These are phyloP conservation scores for Parmelia sp. DNA, from an alignment of 495 filamentous ascomycete species.

Conservation along the genomic window DNA sequence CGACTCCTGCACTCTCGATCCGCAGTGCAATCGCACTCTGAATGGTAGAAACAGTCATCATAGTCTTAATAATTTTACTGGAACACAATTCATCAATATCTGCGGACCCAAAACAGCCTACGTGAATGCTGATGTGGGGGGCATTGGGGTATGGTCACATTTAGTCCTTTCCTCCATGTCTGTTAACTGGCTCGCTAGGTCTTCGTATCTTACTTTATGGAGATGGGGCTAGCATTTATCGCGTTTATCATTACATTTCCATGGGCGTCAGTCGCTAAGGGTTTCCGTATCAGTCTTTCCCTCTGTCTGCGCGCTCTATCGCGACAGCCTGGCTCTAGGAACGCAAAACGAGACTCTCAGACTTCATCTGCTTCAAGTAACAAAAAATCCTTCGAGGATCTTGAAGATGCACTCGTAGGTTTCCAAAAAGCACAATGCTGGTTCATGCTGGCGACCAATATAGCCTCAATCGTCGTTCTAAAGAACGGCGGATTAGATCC, in stretches of 20 bases:
- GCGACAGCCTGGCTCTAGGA: neutral
- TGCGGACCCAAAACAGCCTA: neutral
- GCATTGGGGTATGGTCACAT: neutral
- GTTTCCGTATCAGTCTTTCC: neutral
- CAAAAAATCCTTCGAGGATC: neutral
- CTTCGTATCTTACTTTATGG: conserved; percentile 23
- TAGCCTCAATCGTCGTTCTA: conserved; percentile 18
- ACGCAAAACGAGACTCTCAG: neutral
- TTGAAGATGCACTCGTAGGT: conserved; percentile 15
- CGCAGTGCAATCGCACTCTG: too few relatives aligned
- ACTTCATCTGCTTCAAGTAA: neutral
- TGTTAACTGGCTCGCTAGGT: conserved; percentile 4
- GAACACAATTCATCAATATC: too few relatives aligned
- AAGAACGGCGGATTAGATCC: conserved; percentile 16
- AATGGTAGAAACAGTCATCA: neutral
- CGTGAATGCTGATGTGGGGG: neutral
- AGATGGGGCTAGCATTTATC: conserved; percentile 18
- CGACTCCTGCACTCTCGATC: neutral
- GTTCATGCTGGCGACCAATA: conserved; percentile 26
- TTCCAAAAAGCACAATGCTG: conserved; percentile 29
- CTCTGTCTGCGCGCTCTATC: neutral
- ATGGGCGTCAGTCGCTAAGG: neutral
- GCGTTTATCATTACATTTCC: conserved; percentile 12
- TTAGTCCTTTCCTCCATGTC: neutral
- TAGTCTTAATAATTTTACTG: neutral